Percentiles rank a stretch among this genome's conserved stretches.
Conservation (phyloP, 345 rosid species). For the Lepidium africanum region DNA sequence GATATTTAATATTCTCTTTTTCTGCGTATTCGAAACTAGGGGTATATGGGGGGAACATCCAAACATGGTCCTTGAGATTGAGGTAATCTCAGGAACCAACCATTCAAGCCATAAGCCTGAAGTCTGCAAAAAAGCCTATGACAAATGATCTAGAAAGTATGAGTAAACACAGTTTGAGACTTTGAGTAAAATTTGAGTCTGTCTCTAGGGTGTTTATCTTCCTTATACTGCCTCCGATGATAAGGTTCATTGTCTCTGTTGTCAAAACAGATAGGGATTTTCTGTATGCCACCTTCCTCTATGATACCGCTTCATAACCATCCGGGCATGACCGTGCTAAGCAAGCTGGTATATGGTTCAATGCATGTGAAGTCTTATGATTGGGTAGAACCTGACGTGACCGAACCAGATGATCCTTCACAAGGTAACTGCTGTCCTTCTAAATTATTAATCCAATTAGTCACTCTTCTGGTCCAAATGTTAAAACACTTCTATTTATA, state of each 20-base stretch:
- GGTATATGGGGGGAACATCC: conserved; percentile 19
- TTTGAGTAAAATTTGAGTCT: conserved; percentile 14
- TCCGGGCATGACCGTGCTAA: conserved; percentile 91
- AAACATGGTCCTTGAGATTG: conserved; percentile 24
- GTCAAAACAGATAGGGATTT: conserved; percentile 76
- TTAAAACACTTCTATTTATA: background rate
- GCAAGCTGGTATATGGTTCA: conserved; percentile 87
- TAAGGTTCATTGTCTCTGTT: conserved; percentile 4
- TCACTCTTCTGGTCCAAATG: background rate
- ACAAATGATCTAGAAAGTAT: conserved; percentile 29
- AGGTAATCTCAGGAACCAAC: conserved; percentile 21
- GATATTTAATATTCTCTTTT: conserved; percentile 12
- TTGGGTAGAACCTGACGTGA: conserved; percentile 59
- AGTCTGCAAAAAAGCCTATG: conserved; percentile 26
- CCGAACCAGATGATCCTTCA: conserved; percentile 38
- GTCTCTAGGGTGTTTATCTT: conserved; percentile 5
- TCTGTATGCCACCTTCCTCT: conserved; percentile 88
- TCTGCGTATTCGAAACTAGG: conserved; percentile 13
- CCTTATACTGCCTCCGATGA: background rate
- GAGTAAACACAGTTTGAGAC: conserved; percentile 22
- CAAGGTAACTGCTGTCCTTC: conserved; percentile 40
- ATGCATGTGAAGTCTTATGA: conserved; percentile 80
- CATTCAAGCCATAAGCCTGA: conserved; percentile 22
- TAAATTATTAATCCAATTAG: background rate
- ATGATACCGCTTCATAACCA: conserved; percentile 94